Base-by-base conservation (phyloP, 768 basidiomycete species). In the Naganishia randhawae region DNA sequence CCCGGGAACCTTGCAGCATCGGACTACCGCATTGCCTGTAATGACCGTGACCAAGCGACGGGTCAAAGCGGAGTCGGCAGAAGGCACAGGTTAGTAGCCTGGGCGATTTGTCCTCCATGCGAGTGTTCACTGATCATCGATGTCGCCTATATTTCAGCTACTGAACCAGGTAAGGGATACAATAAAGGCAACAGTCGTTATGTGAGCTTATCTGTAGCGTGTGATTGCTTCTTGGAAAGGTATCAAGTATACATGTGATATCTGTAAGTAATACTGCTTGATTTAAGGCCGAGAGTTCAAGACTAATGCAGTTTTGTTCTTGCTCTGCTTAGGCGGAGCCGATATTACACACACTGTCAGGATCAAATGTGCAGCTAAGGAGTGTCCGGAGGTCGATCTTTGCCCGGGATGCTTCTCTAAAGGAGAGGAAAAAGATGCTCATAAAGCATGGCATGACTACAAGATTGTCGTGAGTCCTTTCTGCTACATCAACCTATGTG, bases 321-420 rank as follows among this genome's bases (percentile, higher is more conserved):
- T 11, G 22, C 41, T 19, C 39, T 11, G 29, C 8, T n/a, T 63
- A 77, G 76, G 94, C 80, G 82, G 82, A 71, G 85, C 87, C 81
- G 92, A 98, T 81, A 85, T 98, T 72, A 97, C 96, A 3, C 92
- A 97, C 77, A 91, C 91, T n/a, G 87, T 96, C 70, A 89, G 94
- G 70, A 92, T 99, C 77, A 93, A 94, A 81, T 99, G 95, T 77
- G 94, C 95, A 35, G 89, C 80, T 54, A 68, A 75, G 35, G 77
- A 75, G 31, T 82, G 86, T 29, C 86, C 88, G 50, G 93, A 93
- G 19, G 88, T 96, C 66, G 95, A 99, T 78, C 84, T 99, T 5
- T 99, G 96, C 76, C 92, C 93, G 8, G 77, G 84, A 32, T 98
- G 96, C 80, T 97, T 97, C 81, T 91, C 90, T 77, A 84, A 86